phyloP scores from a whole-genome alignment of 352 stramenopile species.

The Phytophthora brassicae region DNA sequence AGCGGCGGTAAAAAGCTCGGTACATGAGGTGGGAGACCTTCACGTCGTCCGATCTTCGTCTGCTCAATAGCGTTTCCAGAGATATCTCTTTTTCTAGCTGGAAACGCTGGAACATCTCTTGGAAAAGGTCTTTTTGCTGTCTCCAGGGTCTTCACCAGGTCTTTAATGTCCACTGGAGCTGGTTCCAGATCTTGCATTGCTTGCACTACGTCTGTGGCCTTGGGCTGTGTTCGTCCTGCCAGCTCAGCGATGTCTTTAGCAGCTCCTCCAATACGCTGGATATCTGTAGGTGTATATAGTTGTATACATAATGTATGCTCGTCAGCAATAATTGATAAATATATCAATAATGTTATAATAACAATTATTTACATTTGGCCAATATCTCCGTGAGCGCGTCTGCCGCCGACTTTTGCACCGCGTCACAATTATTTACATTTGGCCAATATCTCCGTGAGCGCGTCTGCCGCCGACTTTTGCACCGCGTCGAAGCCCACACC shows the following conservation, averaged over 20 bases:
- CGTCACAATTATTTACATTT: conserved; percentile 44
- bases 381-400: conserved; percentile 58
- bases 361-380: conserved; percentile 43
- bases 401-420: conserved; percentile 48
- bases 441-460: conserved; percentile 52
- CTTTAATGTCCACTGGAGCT: conserved; percentile 40
- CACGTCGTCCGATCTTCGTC: conserved; percentile 56
- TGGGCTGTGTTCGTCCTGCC: conserved; percentile 51
- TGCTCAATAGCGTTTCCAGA: conserved; percentile 52
- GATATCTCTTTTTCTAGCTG: conserved; percentile 50
- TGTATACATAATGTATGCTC: conserved; percentile 1
- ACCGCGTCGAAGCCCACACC: conserved; percentile 59
- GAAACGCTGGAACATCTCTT: conserved; percentile 54
- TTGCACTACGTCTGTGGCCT: conserved; percentile 48
- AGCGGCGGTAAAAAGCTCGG: conserved; percentile 54
- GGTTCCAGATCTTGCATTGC: conserved; percentile 53
- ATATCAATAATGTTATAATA: conserved; percentile 11
- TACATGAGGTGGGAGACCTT: conserved; percentile 48
- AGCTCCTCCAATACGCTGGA: conserved; percentile 47
- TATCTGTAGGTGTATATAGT: conserved; percentile 27
- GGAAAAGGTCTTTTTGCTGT: conserved; percentile 57
- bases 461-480: conserved; percentile 51
- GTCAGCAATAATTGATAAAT: background rate
- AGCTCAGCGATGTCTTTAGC: conserved; percentile 60
- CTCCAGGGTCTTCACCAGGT: conserved; percentile 56